A percentile compares a stretch with the other conserved stretches of the same genome.
Evolutionary conservation across 192 early-diverging fungal genomes (phyloP).

Genomic region (Glomus cerebriforme): DNA sequence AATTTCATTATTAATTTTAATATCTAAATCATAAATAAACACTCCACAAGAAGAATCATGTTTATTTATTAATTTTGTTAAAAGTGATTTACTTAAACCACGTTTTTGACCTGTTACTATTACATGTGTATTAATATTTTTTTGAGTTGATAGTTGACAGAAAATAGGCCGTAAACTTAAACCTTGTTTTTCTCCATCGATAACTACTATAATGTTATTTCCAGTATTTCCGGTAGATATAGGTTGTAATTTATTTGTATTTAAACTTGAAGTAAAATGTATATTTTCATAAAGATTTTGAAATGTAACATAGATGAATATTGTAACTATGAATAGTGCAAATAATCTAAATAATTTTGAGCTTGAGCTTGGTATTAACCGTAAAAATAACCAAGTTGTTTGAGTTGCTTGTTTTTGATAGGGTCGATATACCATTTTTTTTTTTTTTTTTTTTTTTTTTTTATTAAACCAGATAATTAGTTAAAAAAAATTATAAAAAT

Average conservation of each 20-base stretch:
- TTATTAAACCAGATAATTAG: too few species aligned
- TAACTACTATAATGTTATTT: not conserved
- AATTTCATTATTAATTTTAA: not conserved
- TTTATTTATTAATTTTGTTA: not conserved
- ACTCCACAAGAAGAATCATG: not conserved
- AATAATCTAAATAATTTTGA: not conserved
- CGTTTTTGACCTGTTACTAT: not conserved
- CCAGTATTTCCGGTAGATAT: not conserved
- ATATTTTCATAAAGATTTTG: not conserved
- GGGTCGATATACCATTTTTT: not conserved
- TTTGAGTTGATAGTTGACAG: not conserved
- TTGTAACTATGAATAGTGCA: not conserved
- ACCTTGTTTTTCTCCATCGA: slow-evolving; percentile 22
- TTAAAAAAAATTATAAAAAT: too few species aligned
- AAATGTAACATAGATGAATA: not conserved
- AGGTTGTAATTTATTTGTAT: not conserved
- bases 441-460: not conserved
- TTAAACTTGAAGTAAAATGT: not conserved
- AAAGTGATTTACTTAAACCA: slow-evolving; percentile 1
- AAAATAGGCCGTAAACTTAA: not conserved
- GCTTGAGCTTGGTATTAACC: not conserved
- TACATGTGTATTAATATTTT: not conserved
- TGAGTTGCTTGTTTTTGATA: slow-evolving; percentile 2
- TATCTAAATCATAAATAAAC: slow-evolving; percentile 12
- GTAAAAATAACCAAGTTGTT: not conserved